phyloP scores from a whole-genome alignment of 2,329 filamentous ascomycete species.

The Exophiala oligosperma region DNA sequence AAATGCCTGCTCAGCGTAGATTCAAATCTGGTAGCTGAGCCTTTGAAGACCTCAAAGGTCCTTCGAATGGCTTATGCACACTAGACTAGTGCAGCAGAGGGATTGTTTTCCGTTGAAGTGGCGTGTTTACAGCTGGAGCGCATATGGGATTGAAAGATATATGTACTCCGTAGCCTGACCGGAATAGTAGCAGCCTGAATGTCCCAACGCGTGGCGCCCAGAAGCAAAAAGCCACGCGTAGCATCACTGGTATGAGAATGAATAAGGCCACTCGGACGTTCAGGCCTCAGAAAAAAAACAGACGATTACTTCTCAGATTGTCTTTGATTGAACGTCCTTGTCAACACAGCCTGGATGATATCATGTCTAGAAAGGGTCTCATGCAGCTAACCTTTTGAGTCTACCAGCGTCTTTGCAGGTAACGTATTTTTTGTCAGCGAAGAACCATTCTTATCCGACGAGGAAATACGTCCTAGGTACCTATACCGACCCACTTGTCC shows the following conservation, averaged over 20 bases:
- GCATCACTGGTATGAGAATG: not conserved
- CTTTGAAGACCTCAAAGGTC: too few species aligned
- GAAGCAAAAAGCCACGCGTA: conserved; percentile 7
- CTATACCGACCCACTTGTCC: too few species aligned
- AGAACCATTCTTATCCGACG: too few species aligned
- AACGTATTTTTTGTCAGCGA: too few species aligned
- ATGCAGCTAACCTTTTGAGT: not conserved
- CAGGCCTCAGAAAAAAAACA: not conserved
- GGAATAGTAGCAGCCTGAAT: conserved; percentile 3
- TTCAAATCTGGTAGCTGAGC: too few species aligned
- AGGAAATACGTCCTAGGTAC: too few species aligned
- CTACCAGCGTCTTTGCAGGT: too few species aligned
- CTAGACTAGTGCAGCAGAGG: not conserved
- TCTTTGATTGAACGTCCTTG: too few species aligned
- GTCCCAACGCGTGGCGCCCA: conserved; percentile 1
- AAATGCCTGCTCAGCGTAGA: too few species aligned
- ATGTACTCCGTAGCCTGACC: not conserved
- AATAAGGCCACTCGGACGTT: not conserved
- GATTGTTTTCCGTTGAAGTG: not conserved
- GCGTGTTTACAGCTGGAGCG: not conserved
- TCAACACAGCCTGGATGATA: not conserved
- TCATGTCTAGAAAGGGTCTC: not conserved
- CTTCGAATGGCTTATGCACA: too few species aligned
- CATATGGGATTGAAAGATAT: not conserved
- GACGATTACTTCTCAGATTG: too few species aligned